Evolutionary conservation across 2,329 filamentous ascomycete genomes (phyloP).

Genomic region (Cytospora paraplurivora): DNA sequence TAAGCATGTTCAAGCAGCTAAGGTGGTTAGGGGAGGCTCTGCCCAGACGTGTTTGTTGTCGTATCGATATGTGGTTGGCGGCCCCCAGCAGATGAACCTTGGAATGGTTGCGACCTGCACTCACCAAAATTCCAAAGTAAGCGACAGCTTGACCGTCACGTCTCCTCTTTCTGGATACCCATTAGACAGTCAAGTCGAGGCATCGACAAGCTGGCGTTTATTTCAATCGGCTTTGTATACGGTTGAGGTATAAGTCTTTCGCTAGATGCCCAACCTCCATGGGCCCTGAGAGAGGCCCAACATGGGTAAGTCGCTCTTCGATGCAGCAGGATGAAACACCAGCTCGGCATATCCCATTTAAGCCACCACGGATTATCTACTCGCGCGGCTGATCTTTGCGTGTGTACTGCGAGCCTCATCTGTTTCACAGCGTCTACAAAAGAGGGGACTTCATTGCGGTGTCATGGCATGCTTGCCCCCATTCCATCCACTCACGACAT

Average conservation of each 20-base stretch:
- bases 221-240: background rate
- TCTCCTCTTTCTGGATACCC: background rate
- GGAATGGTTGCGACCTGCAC: constrained; percentile 1
- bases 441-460: constrained; percentile 26
- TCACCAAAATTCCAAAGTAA: background rate
- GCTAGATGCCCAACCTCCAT: constrained; percentile 12
- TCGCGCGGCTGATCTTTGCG: constrained; percentile 17
- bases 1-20: background rate
- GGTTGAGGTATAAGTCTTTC: background rate
- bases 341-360: constrained; percentile 12
- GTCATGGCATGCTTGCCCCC: constrained; percentile 14
- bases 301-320: constrained; percentile 27
- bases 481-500: constrained; percentile 3
- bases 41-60: background rate
- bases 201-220: background rate
- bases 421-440: constrained; percentile 28
- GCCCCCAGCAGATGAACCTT: background rate
- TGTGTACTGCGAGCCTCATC: constrained; percentile 27
- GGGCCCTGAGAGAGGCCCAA: constrained; percentile 22
- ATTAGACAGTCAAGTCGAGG: background rate
- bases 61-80: background rate
- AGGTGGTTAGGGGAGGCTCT: background rate
- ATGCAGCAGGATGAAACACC: constrained; percentile 26
- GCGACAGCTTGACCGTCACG: background rate
- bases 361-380: constrained; percentile 3